phyloP scores from a whole-genome alignment of 768 basidiomycete species.

The Pholiota molesta region DNA sequence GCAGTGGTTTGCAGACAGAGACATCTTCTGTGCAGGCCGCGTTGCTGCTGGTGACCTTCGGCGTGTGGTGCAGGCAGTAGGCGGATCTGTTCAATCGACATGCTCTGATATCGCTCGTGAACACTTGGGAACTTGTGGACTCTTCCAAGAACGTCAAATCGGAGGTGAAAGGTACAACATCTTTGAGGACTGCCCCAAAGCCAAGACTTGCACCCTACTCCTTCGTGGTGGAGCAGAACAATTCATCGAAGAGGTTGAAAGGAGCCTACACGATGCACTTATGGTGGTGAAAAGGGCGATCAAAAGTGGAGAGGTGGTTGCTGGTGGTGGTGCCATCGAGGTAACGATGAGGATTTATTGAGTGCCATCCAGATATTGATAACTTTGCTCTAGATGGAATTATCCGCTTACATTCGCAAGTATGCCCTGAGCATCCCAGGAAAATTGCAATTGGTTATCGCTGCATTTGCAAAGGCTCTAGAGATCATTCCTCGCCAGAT shows the following conservation, averaged over 20 bases:
- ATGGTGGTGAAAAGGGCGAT: constrained; percentile 99
- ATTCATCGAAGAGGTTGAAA: constrained; percentile 97
- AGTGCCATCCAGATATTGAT: constrained; percentile 1
- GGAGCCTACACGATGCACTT: constrained; percentile 96
- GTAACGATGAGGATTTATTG: constrained; percentile 39
- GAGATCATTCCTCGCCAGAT: constrained; percentile 99
- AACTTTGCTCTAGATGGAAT: constrained; percentile 74
- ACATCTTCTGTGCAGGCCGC: constrained; percentile 98
- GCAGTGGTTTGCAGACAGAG: constrained; percentile 98
- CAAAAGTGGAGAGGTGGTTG: constrained; percentile 94
- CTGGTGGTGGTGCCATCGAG: constrained; percentile 97
- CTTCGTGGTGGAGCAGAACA: constrained; percentile 97
- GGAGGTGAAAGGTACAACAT: constrained; percentile 97
- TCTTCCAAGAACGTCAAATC: constrained; percentile 93
- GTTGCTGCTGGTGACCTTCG: constrained; percentile 89
- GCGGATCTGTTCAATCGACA: constrained; percentile 93
- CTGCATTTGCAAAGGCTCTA: constrained; percentile 95
- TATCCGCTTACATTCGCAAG: constrained; percentile 92
- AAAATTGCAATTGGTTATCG: constrained; percentile 91
- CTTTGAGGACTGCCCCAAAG: constrained; percentile 90
- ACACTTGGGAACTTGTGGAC: constrained; percentile 92
- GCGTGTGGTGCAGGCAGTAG: constrained; percentile 94
- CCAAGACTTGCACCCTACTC: constrained; percentile 93
- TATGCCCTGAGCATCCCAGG: constrained; percentile 93
- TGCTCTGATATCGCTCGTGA: constrained; percentile 90